Evolutionary conservation across 768 basidiomycete species (phyloP).

Genomic region (Coprinellus aureogranulatus): DNA sequence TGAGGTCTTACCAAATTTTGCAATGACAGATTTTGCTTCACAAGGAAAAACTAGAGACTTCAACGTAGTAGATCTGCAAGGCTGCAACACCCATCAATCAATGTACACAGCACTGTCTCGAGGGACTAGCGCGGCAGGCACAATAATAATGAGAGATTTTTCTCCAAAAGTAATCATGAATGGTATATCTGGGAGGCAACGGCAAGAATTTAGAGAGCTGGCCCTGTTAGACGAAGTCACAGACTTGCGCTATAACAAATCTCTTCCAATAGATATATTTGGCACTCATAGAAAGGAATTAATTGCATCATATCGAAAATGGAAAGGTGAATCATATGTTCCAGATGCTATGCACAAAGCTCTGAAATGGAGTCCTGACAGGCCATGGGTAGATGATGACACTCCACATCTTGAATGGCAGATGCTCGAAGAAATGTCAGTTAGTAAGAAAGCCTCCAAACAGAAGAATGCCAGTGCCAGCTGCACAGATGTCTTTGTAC

Average conservation of each 20-base stretch:
- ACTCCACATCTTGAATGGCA: background rate
- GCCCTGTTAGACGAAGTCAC: background rate
- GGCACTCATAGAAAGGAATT: background rate
- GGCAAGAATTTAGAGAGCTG: background rate
- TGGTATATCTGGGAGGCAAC: background rate
- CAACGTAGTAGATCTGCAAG: slow-evolving; percentile 29
- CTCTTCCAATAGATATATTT: background rate
- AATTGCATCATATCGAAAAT: background rate
- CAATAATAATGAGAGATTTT: slow-evolving; percentile 2
- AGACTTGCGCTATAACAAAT: background rate
- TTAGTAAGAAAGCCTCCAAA: no score
- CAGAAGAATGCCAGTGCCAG: no score
- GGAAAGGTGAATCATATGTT: background rate
- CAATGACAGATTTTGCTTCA: slow-evolving; percentile 31
- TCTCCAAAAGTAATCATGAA: background rate
- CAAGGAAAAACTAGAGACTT: slow-evolving; percentile 26
- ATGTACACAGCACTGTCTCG: background rate
- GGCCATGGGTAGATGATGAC: background rate
- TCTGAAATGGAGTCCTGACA: background rate
- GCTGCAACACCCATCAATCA: background rate
- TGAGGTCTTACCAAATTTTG: slow-evolving; percentile 25
- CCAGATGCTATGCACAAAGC: background rate
- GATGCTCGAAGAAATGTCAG: slow-evolving; percentile 8
- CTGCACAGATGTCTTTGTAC: no score
- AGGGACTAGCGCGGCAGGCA: background rate